Evolutionary conservation across 768 basidiomycete species (phyloP).

Genomic region (Myochromella boudieri): DNA sequence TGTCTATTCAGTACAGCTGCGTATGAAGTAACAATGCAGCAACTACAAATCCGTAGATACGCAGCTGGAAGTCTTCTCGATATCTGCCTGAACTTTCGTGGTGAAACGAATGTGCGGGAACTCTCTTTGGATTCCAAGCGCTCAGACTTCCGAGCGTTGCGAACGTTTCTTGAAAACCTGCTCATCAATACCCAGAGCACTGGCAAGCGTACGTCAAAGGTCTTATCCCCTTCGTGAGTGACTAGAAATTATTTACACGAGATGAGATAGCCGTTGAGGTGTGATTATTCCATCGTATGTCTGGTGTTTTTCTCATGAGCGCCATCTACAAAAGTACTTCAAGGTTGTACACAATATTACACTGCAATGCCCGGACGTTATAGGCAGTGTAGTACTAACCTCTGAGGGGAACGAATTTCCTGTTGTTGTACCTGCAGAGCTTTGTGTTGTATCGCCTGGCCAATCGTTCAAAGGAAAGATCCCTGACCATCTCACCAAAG

Average conservation of each 20-base stretch:
- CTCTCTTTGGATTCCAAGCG: conserved; percentile 24
- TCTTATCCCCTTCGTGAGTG: conserved; percentile 37
- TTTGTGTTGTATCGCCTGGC: conserved; percentile 42
- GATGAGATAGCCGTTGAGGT: conserved; percentile 40
- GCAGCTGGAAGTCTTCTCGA: conserved; percentile 27
- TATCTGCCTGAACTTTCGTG: conserved; percentile 30
- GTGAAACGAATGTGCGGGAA: conserved; percentile 22
- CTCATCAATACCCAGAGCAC: conserved; percentile 29
- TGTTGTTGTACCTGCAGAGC: conserved; percentile 49
- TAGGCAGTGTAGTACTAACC: conserved; percentile 38
- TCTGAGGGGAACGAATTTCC: conserved; percentile 21
- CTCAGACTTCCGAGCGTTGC: conserved; percentile 30
- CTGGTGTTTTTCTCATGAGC: neutral
- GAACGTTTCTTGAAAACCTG: conserved; percentile 36
- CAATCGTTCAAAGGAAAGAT: conserved; percentile 51
- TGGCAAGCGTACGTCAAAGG: conserved; percentile 26
- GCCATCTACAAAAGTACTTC: conserved; percentile 41
- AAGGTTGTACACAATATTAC: conserved; percentile 29
- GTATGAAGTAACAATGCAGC: no score
- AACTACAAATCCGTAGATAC: conserved; percentile 22
- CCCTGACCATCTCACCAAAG: conserved; percentile 31
- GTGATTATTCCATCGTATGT: neutral
- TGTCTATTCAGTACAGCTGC: no score
- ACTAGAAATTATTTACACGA: conserved; percentile 36
- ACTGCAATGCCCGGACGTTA: conserved; percentile 31